phyloP scores from a whole-genome alignment of 2,329 filamentous ascomycete species.

The Phialocephala subalpina region DNA sequence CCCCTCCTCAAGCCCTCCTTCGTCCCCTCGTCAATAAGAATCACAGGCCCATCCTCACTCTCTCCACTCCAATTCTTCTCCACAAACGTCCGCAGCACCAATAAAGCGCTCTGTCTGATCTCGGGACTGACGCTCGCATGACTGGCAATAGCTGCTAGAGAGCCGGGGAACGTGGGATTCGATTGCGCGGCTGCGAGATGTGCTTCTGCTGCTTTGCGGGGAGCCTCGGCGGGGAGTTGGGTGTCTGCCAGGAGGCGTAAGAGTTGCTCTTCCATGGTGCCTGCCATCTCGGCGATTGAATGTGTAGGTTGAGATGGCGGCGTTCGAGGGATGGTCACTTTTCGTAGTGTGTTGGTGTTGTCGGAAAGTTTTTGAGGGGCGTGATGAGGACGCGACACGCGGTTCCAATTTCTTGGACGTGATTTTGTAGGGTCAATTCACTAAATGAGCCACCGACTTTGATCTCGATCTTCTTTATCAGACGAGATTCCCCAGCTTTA shows the following conservation, averaged over 20 bases:
- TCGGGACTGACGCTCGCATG: conserved; percentile 76
- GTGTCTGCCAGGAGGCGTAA: conserved; percentile 88
- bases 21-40: conserved; percentile 75
- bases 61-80: conserved; percentile 83
- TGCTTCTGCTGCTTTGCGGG: conserved; percentile 84
- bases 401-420: not conserved
- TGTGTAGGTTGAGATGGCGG: not conserved
- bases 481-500: not conserved
- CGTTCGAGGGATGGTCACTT: not conserved
- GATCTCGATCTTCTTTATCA: not conserved
- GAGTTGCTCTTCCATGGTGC: conserved; percentile 89
- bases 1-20: conserved; percentile 77
- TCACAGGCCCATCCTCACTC: conserved; percentile 66
- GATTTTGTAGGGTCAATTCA: not conserved
- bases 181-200: conserved; percentile 50
- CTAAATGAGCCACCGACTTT: not conserved
- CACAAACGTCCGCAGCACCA: conserved; percentile 83
- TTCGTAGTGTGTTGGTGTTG: not conserved
- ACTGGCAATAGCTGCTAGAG: conserved; percentile 81
- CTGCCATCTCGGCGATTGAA: conserved; percentile 34
- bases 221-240: conserved; percentile 77
- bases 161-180: conserved; percentile 77
- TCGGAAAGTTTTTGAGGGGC: not conserved
- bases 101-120: conserved; percentile 84
- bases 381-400: conserved; percentile 3